Conservation (phyloP, 2,329 filamentous ascomycete species). For the Geosmithia flava region DNA sequence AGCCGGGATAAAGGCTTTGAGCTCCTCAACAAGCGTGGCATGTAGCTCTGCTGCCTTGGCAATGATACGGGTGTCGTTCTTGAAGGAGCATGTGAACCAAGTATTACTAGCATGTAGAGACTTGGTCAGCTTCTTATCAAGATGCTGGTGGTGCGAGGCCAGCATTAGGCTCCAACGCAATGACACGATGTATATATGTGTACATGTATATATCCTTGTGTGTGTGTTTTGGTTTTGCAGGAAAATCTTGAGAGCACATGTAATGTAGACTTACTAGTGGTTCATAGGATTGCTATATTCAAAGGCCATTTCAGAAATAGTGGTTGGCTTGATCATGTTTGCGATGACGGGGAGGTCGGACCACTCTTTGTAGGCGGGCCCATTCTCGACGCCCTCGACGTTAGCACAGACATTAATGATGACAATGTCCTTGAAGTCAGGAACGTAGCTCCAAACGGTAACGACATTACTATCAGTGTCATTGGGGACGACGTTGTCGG, state of each 20-base stretch:
- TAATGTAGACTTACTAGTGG: no score
- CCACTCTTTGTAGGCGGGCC: no score
- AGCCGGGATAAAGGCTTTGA: constrained; percentile 5
- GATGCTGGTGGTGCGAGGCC: no score
- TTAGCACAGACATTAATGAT: background rate
- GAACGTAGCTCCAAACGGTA: background rate
- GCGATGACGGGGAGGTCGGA: no score
- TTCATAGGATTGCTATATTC: no score
- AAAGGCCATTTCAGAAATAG: no score
- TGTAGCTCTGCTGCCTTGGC: constrained; percentile 2
- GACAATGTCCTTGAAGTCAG: background rate
- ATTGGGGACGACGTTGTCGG: background rate
- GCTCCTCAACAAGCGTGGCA: constrained; percentile 3
- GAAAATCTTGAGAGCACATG: no score
- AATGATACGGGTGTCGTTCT: constrained; percentile 3
- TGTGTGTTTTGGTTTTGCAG: no score
- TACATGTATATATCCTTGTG: background rate
- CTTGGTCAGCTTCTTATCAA: background rate
- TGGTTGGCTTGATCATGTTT: no score
- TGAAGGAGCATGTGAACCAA: constrained; percentile 4
- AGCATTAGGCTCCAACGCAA: background rate
- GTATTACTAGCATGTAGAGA: constrained; percentile 1
- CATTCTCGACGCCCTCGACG: no score
- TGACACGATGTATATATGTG: background rate
- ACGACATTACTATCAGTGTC: background rate